Percentiles rank a stretch among this genome's conserved stretches.
Conservation (phyloP, 192 early-diverging fungal species). For the Backusella sp. region DNA sequence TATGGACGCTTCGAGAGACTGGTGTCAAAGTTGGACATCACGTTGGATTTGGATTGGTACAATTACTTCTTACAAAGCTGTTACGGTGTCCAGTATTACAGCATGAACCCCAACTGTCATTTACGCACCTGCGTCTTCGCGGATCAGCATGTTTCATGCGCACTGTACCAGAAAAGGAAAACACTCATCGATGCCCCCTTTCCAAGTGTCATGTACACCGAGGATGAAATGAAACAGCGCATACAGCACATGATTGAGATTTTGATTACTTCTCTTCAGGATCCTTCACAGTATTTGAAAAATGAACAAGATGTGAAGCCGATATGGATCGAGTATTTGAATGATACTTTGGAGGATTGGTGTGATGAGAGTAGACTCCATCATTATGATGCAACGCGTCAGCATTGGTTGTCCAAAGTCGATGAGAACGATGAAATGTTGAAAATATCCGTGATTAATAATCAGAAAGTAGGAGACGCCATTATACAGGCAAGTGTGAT, state of each 20-base stretch:
- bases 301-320: conserved; percentile 2
- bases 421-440: conserved; percentile 10
- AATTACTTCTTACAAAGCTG: conserved; percentile 16
- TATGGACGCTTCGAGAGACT: not conserved
- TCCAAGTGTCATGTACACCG: conserved; percentile 20
- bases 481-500: not conserved
- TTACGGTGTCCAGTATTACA: conserved; percentile 9
- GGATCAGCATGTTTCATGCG: not conserved
- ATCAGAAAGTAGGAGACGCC: conserved; percentile 12
- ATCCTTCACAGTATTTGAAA: not conserved
- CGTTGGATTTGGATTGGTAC: not conserved
- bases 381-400: not conserved
- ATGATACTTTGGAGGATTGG: conserved; percentile 22
- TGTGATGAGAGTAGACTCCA: not conserved
- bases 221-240: conserved; percentile 15
- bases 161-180: not conserved
- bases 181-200: conserved; percentile 9
- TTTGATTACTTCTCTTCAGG: not conserved
- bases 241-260: conserved; percentile 20
- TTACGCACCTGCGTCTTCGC: not conserved
- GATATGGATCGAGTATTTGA: conserved; percentile 13
- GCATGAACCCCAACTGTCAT: not conserved
- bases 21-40: not conserved
- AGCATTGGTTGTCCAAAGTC: not conserved
- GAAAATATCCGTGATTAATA: conserved; percentile 7